Percentiles rank a stretch among this genome's conserved stretches.
Conservation (phyloP, 768 basidiomycete genomes). For the Paxillus ammoniavirescens region DNA sequence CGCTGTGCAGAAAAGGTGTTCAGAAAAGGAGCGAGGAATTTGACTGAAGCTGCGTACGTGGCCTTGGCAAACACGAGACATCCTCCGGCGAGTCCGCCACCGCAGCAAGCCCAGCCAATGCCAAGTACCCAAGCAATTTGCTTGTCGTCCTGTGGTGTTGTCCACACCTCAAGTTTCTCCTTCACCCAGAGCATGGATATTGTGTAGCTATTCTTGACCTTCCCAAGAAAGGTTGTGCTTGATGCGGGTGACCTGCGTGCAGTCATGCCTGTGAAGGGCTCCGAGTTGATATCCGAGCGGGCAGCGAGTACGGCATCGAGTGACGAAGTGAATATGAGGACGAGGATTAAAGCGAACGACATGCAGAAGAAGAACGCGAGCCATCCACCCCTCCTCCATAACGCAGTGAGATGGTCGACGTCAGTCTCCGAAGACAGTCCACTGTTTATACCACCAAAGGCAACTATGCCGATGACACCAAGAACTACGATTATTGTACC, state of each 20-base stretch:
- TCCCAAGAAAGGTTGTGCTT: slow-evolving; percentile 29
- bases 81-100: slow-evolving; percentile 87
- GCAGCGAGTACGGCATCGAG: slow-evolving; percentile 73
- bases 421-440: slow-evolving; percentile 75
- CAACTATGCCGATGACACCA: slow-evolving; percentile 86
- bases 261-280: slow-evolving; percentile 47
- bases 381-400: slow-evolving; percentile 90
- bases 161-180: slow-evolving; percentile 70
- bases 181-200: slow-evolving; percentile 51
- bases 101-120: slow-evolving; percentile 91
- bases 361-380: slow-evolving; percentile 87
- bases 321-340: slow-evolving; percentile 66
- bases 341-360: slow-evolving; percentile 59
- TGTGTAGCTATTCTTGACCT: slow-evolving; percentile 41
- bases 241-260: slow-evolving; percentile 21
- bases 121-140: slow-evolving; percentile 89
- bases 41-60: slow-evolving; percentile 20
- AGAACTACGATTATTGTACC: slow-evolving; percentile 81
- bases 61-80: slow-evolving; percentile 80
- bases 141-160: slow-evolving; percentile 77
- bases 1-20: slow-evolving; percentile 40
- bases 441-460: slow-evolving; percentile 80
- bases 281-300: slow-evolving; percentile 65
- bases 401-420: slow-evolving; percentile 69
- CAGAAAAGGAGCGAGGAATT: slow-evolving; percentile 3